Percentiles rank a stretch among this genome's conserved stretches.
Evolutionary conservation across 306 rosid species (phyloP).

Genomic region (Castanopsis chinensis): DNA sequence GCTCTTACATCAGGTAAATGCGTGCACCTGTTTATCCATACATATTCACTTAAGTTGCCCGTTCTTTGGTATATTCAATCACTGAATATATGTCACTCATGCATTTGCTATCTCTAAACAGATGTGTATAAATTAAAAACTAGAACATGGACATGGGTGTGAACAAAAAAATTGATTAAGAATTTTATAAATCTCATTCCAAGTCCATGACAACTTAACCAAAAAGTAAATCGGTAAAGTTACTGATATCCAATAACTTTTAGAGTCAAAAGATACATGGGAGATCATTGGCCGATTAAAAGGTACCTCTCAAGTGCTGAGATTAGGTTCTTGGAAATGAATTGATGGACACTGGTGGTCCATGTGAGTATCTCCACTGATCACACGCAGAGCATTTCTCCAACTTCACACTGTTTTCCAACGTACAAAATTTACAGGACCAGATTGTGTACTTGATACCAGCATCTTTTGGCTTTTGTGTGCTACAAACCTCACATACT

Average conservation of each 20-base stretch:
- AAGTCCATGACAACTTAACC: not conserved
- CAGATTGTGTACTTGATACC: slow-evolving; percentile 46
- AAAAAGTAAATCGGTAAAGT: not conserved
- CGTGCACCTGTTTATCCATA: too few relatives aligned
- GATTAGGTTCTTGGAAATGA: slow-evolving; percentile 26
- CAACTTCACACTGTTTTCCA: slow-evolving; percentile 67
- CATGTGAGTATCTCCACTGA: slow-evolving; percentile 80
- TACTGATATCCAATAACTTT: not conserved
- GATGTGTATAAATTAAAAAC: not conserved
- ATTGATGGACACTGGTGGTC: slow-evolving; percentile 38
- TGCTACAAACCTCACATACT: slow-evolving; percentile 67
- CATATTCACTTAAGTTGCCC: too few relatives aligned
- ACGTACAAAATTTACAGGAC: slow-evolving; percentile 72
- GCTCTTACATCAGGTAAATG: too few relatives aligned
- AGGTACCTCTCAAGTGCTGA: slow-evolving; percentile 34
- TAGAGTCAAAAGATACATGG: not conserved
- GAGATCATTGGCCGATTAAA: not conserved
- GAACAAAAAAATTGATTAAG: not conserved
- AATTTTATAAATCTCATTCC: not conserved
- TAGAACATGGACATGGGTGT: not conserved
- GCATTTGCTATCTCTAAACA: not conserved
- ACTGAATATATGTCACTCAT: not conserved
- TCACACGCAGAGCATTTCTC: slow-evolving; percentile 71
- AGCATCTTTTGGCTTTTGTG: slow-evolving; percentile 58
- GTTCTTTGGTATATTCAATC: not conserved